A percentile compares a stretch with the other conserved stretches of the same genome.
These are phyloP conservation scores for Darksidea phi DNA, from an alignment of 495 filamentous ascomycete genomes.

Conservation along the genomic window DNA sequence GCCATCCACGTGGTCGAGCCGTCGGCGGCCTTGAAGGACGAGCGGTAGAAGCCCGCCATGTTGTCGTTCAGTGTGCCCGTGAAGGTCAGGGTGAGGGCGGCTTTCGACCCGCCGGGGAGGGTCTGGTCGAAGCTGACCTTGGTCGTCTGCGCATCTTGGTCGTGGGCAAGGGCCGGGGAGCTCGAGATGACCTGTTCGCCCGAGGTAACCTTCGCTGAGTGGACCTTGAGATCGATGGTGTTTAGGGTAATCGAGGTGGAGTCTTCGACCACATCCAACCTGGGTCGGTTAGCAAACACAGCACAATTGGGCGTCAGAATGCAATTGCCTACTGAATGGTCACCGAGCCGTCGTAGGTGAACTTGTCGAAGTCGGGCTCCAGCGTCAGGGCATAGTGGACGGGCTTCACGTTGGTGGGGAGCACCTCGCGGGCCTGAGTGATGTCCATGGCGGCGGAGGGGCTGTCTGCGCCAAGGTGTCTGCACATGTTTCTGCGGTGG, in stretches of 20 bases:
- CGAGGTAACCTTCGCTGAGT: constrained; percentile 65
- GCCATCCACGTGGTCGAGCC: constrained; percentile 65
- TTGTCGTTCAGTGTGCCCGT: constrained; percentile 71
- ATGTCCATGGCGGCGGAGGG: constrained; percentile 47
- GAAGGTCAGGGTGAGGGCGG: constrained; percentile 65
- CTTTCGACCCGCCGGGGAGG: constrained; percentile 59
- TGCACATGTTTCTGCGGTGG: constrained; percentile 48
- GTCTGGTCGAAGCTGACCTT: constrained; percentile 62
- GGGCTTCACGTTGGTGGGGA: constrained; percentile 69
- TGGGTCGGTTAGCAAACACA: constrained; percentile 19
- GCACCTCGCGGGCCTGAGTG: constrained; percentile 58
- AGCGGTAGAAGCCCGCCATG: constrained; percentile 81
- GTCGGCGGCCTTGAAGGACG: constrained; percentile 66
- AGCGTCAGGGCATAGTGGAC: constrained; percentile 70
- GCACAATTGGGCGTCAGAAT: background rate
- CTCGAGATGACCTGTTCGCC: constrained; percentile 56
- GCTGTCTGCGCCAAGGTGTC: constrained; percentile 38
- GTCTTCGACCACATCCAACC: constrained; percentile 79
- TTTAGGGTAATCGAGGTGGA: constrained; percentile 86
- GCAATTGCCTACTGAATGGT: constrained; percentile 56
- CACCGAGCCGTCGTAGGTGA: constrained; percentile 68
- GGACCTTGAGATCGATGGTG: constrained; percentile 79
- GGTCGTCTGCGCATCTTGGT: constrained; percentile 63
- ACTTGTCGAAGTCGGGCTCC: constrained; percentile 68
- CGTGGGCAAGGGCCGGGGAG: constrained; percentile 56